Conservation (phyloP, 805 yeast species). For the Nakazawaea ernobii region DNA sequence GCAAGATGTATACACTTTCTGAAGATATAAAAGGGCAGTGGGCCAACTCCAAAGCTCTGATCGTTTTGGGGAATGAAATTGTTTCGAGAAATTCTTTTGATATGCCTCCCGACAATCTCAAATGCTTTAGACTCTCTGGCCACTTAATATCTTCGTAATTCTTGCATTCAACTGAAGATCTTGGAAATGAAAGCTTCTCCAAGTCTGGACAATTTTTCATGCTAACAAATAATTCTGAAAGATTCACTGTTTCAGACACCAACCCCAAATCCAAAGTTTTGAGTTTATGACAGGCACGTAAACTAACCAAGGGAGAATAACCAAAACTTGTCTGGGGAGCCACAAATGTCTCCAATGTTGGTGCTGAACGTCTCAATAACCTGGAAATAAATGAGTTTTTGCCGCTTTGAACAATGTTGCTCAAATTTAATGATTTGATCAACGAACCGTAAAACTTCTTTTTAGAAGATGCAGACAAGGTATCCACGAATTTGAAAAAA, state of each 20-base stretch:
- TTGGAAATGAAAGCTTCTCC: constrained; percentile 78
- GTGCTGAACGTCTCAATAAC: constrained; percentile 69
- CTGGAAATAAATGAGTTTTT: constrained; percentile 87
- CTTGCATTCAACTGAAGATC: constrained; percentile 75
- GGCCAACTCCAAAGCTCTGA: constrained; percentile 69
- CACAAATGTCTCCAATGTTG: constrained; percentile 57
- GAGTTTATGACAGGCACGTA: constrained; percentile 63
- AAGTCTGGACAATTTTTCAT: constrained; percentile 56
- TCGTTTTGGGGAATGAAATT: constrained; percentile 67
- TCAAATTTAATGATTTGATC: constrained; percentile 65
- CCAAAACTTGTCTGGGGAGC: constrained; percentile 98
- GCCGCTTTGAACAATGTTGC: constrained; percentile 82
- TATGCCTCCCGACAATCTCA: constrained; percentile 85
- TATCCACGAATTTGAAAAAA: constrained; percentile 67
- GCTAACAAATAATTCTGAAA: constrained; percentile 72
- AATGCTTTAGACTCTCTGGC: constrained; percentile 72
- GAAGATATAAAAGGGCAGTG: constrained; percentile 81
- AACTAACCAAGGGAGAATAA: constrained; percentile 76
- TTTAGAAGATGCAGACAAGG: constrained; percentile 44
- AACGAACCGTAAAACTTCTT: constrained; percentile 46
- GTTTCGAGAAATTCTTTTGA: constrained; percentile 70
- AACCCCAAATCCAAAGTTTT: constrained; percentile 69
- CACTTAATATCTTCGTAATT: constrained; percentile 50
- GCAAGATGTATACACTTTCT: constrained; percentile 54
- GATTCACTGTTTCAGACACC: constrained; percentile 86